phyloP scores from a whole-genome alignment of 495 filamentous ascomycete species.

The Penicillium crystallinum region DNA sequence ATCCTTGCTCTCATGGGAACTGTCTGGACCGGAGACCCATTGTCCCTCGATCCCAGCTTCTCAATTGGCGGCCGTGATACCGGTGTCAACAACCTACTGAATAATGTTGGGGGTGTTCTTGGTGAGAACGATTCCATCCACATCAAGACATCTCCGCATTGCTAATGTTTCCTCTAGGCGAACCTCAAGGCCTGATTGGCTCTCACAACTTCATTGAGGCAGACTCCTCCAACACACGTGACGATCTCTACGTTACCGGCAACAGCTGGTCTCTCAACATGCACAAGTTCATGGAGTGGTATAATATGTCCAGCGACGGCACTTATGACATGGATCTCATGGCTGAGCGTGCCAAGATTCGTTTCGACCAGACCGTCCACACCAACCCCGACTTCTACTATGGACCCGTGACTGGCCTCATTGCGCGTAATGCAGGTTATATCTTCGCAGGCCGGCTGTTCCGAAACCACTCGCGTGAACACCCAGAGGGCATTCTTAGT shows the following conservation, averaged over 20 bases:
- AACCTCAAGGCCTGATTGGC: slow-evolving; percentile 44
- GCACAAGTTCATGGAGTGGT: slow-evolving; percentile 38
- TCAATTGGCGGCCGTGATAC: slow-evolving; percentile 33
- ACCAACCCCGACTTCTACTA: slow-evolving; percentile 53
- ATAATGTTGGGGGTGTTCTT: slow-evolving; percentile 24
- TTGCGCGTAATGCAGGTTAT: slow-evolving; percentile 45
- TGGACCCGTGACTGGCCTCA: slow-evolving; percentile 43
- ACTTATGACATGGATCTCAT: slow-evolving; percentile 37
- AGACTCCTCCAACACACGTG: slow-evolving; percentile 51
- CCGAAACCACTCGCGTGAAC: slow-evolving; percentile 42
- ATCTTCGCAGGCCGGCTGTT: slow-evolving; percentile 42
- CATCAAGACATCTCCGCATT: not conserved
- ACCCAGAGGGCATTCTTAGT: slow-evolving; percentile 41
- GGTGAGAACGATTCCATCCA: slow-evolving; percentile 6
- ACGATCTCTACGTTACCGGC: slow-evolving; percentile 47
- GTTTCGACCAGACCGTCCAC: slow-evolving; percentile 42
- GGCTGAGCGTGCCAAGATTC: slow-evolving; percentile 29
- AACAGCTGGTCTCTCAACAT: slow-evolving; percentile 39
- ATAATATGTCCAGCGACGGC: slow-evolving; percentile 31
- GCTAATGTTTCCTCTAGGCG: slow-evolving; percentile 12
- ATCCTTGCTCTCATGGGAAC: slow-evolving; percentile 48
- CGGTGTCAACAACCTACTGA: slow-evolving; percentile 28
- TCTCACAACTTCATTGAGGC: slow-evolving; percentile 54
- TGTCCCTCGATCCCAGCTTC: slow-evolving; percentile 36
- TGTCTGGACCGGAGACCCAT: slow-evolving; percentile 44